These are phyloP conservation scores for Colletotrichum tabaci DNA, from an alignment of 2,329 filamentous ascomycete species.

Conservation along the genomic window DNA sequence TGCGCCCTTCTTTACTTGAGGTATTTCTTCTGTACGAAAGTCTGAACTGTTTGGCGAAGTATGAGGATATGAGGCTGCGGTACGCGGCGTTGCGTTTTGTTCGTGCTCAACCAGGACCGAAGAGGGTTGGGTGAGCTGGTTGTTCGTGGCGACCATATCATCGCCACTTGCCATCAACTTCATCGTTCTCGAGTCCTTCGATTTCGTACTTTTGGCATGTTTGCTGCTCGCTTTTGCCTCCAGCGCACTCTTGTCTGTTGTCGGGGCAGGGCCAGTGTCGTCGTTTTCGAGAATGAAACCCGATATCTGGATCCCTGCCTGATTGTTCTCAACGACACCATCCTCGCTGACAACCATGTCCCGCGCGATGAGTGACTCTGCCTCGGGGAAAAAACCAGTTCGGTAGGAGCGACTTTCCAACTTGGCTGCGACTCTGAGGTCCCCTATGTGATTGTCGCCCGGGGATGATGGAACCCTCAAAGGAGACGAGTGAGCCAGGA, in stretches of 20 bases:
- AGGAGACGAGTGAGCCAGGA: background rate
- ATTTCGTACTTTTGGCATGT: background rate
- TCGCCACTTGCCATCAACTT: background rate
- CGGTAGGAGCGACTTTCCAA: constrained; percentile 5
- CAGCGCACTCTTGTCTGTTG: background rate
- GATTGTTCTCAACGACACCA: background rate
- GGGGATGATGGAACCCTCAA: constrained; percentile 6
- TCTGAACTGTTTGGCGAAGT: background rate
- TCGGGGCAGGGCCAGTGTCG: background rate
- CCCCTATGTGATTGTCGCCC: background rate
- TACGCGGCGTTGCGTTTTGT: too few relatives aligned
- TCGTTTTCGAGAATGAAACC: constrained; percentile 28
- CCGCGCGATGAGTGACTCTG: background rate
- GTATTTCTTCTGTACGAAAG: background rate
- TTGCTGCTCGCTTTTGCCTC: background rate
- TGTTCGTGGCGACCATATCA: too few relatives aligned
- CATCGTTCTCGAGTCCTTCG: background rate
- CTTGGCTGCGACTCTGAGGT: constrained; percentile 12
- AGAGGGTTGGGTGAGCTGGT: background rate
- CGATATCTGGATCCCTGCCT: background rate
- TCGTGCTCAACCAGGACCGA: background rate
- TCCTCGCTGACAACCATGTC: background rate
- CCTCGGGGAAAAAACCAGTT: constrained; percentile 8
- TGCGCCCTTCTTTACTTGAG: background rate
- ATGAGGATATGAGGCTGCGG: background rate